These are phyloP conservation scores for Alnus rubra DNA, from an alignment of 306 rosid genomes.

Conservation along the genomic window DNA sequence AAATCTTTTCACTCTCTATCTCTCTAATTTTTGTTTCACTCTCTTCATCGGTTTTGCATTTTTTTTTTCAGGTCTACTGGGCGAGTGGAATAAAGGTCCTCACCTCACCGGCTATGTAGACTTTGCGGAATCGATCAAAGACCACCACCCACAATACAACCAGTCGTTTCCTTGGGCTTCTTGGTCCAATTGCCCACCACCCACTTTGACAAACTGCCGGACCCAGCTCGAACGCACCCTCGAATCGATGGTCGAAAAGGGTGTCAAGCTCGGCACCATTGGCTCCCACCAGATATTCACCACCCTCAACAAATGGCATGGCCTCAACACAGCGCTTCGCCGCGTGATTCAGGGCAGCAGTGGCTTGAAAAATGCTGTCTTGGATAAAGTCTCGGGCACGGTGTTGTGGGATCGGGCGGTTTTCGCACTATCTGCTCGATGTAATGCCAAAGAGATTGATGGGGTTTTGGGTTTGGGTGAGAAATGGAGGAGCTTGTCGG, in stretches of 20 bases:
- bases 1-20: not conserved
- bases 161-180: slow-evolving; percentile 81
- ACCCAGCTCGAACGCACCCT: slow-evolving; percentile 63
- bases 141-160: slow-evolving; percentile 43
- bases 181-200: slow-evolving; percentile 66
- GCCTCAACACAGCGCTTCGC: slow-evolving; percentile 52
- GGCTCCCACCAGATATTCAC: slow-evolving; percentile 69
- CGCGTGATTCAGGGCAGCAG: slow-evolving; percentile 34
- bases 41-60: not conserved
- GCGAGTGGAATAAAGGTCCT: slow-evolving; percentile 82
- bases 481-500: slow-evolving; percentile 44
- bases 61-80: slow-evolving; percentile 56
- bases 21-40: not conserved
- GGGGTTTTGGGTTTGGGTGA: slow-evolving; percentile 50
- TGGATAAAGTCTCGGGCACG: slow-evolving; percentile 38
- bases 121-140: slow-evolving; percentile 69
- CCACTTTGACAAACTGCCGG: slow-evolving; percentile 58
- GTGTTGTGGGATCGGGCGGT: slow-evolving; percentile 83
- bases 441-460: slow-evolving; percentile 54
- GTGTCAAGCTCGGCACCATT: slow-evolving; percentile 60
- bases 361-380: slow-evolving; percentile 32
- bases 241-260: slow-evolving; percentile 75
- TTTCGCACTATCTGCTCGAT: slow-evolving; percentile 46
- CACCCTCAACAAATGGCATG: slow-evolving; percentile 70
- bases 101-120: slow-evolving; percentile 88